Conservation (phyloP, 441 rosid genomes). For the Flueggea neowawraea region DNA sequence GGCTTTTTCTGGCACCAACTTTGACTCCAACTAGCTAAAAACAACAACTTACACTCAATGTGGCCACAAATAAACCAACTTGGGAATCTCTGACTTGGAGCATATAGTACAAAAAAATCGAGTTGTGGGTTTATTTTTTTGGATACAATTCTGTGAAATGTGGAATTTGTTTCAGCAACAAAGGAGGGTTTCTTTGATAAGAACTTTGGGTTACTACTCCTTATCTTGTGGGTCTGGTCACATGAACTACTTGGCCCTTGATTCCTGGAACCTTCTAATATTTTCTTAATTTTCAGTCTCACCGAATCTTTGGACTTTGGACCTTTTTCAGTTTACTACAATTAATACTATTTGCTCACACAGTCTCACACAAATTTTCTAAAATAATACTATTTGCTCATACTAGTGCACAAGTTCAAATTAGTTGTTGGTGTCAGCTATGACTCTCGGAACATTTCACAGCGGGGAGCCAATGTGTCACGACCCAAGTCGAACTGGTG, state of each 20-base stretch:
- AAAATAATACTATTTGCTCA: no score
- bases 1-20: slow-evolving; percentile 18
- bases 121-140: background rate
- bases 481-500: no score
- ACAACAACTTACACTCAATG: background rate
- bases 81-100: slow-evolving; percentile 1
- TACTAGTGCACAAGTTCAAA: no score
- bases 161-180: background rate
- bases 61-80: background rate
- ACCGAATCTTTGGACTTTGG: slow-evolving; percentile 30
- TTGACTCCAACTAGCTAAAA: background rate
- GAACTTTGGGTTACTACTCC: slow-evolving; percentile 12
- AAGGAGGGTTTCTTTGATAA: background rate
- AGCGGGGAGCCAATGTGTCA: no score
- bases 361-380: background rate
- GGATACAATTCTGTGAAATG: background rate
- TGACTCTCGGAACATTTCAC: no score
- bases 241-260: slow-evolving; percentile 85
- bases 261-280: slow-evolving; percentile 89
- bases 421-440: no score
- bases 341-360: slow-evolving; percentile 3
- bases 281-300: slow-evolving; percentile 26
- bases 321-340: slow-evolving; percentile 6
- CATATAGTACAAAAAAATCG: background rate
- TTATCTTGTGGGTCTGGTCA: slow-evolving; percentile 49